Evolutionary conservation across 177 flowering plant genomes (phyloP).

Genomic region (Vitis hybrid): DNA sequence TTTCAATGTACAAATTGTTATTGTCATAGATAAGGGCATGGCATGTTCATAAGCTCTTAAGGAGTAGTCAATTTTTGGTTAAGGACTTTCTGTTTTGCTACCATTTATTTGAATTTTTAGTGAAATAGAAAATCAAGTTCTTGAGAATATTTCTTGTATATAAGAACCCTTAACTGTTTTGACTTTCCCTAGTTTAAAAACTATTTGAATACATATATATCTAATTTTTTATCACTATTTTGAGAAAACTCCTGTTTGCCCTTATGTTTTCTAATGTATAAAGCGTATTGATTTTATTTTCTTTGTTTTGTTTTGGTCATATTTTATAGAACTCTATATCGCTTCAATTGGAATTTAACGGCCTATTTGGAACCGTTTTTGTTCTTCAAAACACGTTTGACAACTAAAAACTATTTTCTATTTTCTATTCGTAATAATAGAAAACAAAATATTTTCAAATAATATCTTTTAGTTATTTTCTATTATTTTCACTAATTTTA

Average conservation of each 20-base stretch:
- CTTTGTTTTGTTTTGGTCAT: background rate
- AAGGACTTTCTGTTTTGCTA: background rate
- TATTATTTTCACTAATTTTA: too few species aligned
- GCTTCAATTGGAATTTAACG: background rate
- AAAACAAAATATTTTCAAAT: too few species aligned
- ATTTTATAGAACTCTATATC: background rate
- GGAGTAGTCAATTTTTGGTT: background rate
- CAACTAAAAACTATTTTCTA: too few species aligned
- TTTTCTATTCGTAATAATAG: too few species aligned
- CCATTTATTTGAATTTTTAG: background rate
- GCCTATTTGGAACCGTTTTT: too few species aligned
- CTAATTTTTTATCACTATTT: background rate
- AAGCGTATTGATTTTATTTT: too few species aligned
- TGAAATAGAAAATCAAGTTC: constrained; percentile 3
- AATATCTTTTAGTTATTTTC: too few species aligned
- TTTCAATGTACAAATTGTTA: constrained; percentile 19
- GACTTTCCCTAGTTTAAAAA: background rate
- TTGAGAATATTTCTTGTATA: background rate
- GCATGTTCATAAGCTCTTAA: constrained; percentile 5
- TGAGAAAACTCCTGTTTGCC: fast-evolving
- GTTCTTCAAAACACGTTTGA: too few species aligned
- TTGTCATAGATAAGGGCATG: constrained; percentile 14
- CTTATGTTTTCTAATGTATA: too few species aligned
- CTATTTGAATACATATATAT: background rate
- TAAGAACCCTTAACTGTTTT: background rate